Conservation (phyloP, 768 basidiomycete species). For the Chalciporus piperatus region DNA sequence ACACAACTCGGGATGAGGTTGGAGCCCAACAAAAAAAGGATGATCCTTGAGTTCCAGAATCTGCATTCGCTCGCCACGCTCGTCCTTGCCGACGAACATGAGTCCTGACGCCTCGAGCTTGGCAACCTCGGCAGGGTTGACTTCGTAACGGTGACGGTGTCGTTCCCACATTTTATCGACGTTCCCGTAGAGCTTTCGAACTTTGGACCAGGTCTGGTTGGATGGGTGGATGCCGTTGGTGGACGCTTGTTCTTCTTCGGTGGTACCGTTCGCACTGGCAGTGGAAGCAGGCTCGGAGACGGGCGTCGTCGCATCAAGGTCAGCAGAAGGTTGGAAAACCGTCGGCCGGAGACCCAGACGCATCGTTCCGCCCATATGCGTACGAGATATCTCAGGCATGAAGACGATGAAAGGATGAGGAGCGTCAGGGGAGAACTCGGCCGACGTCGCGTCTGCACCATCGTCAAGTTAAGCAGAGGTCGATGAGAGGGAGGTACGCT, state of each 20-base stretch:
- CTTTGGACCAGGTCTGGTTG: slow-evolving; percentile 68
- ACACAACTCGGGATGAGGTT: slow-evolving; percentile 99
- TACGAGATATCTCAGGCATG: slow-evolving; percentile 99
- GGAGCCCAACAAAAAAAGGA: slow-evolving; percentile 89
- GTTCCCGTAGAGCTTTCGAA: slow-evolving; percentile 81
- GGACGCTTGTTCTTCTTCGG: background rate
- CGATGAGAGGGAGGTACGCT: background rate
- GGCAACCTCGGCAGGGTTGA: slow-evolving; percentile 86
- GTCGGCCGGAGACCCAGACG: slow-evolving; percentile 97
- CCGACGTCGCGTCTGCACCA: slow-evolving; percentile 72
- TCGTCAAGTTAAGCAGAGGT: slow-evolving; percentile 7
- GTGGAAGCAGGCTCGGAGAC: slow-evolving; percentile 9
- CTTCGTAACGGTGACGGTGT: slow-evolving; percentile 94
- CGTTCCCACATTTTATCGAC: slow-evolving; percentile 88
- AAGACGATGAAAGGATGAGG: slow-evolving; percentile 82
- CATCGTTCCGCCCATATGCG: slow-evolving; percentile 99
- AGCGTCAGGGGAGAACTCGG: slow-evolving; percentile 68
- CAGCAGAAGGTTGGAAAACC: slow-evolving; percentile 61
- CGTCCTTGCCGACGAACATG: slow-evolving; percentile 84
- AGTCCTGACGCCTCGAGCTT: slow-evolving; percentile 70
- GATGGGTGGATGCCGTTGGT: slow-evolving; percentile 17
- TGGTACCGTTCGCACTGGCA: slow-evolving; percentile 4
- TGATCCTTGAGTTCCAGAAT: slow-evolving; percentile 88
- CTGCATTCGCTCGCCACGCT: slow-evolving; percentile 97
- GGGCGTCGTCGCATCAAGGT: slow-evolving; percentile 13